A percentile compares a stretch with the other conserved stretches of the same genome.
Conservation (phyloP, 73 alveolate genomes). For the Loxodes magnus region DNA sequence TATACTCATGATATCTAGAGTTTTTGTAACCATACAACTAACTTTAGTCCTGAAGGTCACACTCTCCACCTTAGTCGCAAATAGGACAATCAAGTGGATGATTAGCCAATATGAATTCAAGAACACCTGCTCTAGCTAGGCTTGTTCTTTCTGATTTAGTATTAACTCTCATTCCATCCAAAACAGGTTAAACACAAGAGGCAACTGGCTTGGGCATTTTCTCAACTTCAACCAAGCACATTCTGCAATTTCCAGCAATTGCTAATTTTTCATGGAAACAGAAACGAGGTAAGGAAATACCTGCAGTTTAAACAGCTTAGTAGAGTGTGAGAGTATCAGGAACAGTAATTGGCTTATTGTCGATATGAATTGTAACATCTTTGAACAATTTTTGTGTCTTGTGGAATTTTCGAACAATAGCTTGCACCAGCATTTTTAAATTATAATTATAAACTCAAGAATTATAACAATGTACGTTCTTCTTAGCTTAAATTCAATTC, state of each 20-base stretch:
- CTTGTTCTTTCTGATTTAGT: slow-evolving; percentile 75
- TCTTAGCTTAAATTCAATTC: too few species aligned
- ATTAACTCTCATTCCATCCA: slow-evolving; percentile 71
- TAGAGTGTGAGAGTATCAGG: slow-evolving; percentile 37
- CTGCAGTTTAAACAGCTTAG: slow-evolving; percentile 47
- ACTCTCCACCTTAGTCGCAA: slow-evolving; percentile 93
- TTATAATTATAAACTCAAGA: too few species aligned
- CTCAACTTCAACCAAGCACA: slow-evolving; percentile 87
- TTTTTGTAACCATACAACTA: slow-evolving; percentile 70
- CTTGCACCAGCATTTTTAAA: too few species aligned
- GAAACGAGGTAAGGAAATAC: slow-evolving; percentile 41
- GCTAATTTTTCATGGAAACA: slow-evolving; percentile 59
- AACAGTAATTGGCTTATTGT: slow-evolving; percentile 11
- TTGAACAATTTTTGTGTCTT: too few species aligned
- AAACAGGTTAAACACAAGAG: slow-evolving; percentile 71
- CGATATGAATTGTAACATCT: too few species aligned
- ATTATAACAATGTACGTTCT: too few species aligned
- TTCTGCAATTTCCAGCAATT: slow-evolving; percentile 86
- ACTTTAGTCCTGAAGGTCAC: slow-evolving; percentile 79
- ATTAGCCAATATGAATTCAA: slow-evolving; percentile 85
- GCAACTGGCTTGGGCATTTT: slow-evolving; percentile 79
- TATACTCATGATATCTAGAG: slow-evolving; percentile 67
- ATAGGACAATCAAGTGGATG: slow-evolving; percentile 92
- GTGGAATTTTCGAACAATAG: too few species aligned
- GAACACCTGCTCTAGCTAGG: slow-evolving; percentile 85